phyloP scores from a whole-genome alignment of 345 rosid species.

The Salix dunnii region DNA sequence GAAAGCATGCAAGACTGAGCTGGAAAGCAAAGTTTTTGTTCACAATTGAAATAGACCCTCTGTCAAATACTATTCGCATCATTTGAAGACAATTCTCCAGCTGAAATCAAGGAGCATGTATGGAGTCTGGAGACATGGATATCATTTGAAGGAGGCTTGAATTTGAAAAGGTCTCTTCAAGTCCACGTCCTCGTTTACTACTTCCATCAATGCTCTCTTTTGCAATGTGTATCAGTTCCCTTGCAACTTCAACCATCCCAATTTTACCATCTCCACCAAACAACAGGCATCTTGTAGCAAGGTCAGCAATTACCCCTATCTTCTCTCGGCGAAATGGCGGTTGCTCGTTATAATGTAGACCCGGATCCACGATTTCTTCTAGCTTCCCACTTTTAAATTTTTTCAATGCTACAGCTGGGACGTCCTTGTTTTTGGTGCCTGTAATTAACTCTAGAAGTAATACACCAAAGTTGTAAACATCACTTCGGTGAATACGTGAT shows the following conservation, averaged over 20 bases:
- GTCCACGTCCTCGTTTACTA: constrained; percentile 46
- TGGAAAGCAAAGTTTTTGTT: neutral
- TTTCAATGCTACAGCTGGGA: constrained; percentile 44
- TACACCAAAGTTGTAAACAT: constrained; percentile 62
- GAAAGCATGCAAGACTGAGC: neutral
- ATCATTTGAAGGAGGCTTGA: constrained; percentile 89
- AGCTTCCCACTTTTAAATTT: constrained; percentile 55
- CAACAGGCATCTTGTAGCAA: constrained; percentile 69
- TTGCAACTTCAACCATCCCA: constrained; percentile 68
- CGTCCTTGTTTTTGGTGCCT: constrained; percentile 45
- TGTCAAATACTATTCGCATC: neutral
- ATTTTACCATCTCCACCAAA: constrained; percentile 74
- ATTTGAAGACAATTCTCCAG: neutral
- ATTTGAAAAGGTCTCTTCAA: constrained; percentile 85
- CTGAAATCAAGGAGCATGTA: constrained; percentile 29
- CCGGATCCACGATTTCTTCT: constrained; percentile 69
- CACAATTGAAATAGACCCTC: neutral
- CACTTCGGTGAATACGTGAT: constrained; percentile 16
- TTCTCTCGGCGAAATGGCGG: constrained; percentile 47
- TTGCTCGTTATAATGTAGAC: constrained; percentile 63
- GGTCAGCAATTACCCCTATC: constrained; percentile 64
- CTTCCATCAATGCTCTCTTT: constrained; percentile 46
- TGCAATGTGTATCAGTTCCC: constrained; percentile 56
- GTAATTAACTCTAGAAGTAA: constrained; percentile 68
- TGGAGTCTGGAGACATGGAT: constrained; percentile 84